Conservation (phyloP, 1,284 basidiomycete genomes). For the Pseudozyma hubeiensis region DNA sequence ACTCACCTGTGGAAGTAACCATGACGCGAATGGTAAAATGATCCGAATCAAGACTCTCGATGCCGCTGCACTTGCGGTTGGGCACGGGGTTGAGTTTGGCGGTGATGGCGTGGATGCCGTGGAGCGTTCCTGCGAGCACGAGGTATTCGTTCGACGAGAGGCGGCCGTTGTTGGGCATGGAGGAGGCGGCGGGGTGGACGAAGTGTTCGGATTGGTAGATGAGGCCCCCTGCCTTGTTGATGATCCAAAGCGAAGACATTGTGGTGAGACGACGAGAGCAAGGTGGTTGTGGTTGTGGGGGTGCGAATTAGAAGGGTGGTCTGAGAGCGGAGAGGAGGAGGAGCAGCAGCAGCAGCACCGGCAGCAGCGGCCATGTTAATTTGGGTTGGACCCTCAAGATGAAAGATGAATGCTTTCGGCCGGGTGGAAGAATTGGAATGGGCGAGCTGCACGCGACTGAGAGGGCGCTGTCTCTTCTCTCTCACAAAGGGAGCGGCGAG, state of each 20-base stretch:
- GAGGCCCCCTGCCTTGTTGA: constrained; percentile 98
- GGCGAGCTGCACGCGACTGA: background rate
- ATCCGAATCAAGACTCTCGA: constrained; percentile 93
- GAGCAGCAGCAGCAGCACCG: background rate
- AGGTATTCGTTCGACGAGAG: constrained; percentile 95
- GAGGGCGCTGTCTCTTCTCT: background rate
- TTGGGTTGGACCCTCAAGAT: constrained; percentile 29
- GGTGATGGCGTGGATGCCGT: constrained; percentile 98
- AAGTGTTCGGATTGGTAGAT: constrained; percentile 89
- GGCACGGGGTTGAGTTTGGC: constrained; percentile 84
- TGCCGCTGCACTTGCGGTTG: constrained; percentile 75
- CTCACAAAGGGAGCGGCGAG: background rate
- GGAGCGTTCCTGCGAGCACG: constrained; percentile 94
- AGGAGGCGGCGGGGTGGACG: constrained; percentile 37
- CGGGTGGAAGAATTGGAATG: constrained; percentile 34
- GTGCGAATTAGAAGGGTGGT: background rate
- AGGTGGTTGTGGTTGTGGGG: background rate
- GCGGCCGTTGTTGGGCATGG: constrained; percentile 40
- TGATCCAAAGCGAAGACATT: constrained; percentile 80
- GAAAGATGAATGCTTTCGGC: constrained; percentile 12
- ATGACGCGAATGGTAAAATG: constrained; percentile 89
- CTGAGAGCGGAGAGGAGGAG: constrained; percentile 5
- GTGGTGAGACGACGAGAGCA: background rate
- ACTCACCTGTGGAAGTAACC: constrained; percentile 89
- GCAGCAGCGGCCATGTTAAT: too few relatives aligned